These are phyloP conservation scores for Clarireedia sp. DNA, from an alignment of 2,329 filamentous ascomycete species.

Conservation along the genomic window DNA sequence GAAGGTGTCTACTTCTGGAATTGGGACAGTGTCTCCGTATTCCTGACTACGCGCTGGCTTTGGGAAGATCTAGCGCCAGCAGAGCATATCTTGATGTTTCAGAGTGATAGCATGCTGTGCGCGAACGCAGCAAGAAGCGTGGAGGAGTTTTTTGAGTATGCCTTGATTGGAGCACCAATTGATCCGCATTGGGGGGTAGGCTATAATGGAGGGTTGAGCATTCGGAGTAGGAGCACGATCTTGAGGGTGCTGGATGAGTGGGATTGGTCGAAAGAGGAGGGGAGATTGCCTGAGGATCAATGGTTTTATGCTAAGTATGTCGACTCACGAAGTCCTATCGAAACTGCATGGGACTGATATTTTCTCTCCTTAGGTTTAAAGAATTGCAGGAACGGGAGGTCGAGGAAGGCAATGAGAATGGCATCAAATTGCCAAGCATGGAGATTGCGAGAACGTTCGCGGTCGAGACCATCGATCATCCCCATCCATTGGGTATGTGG, in stretches of 20 bases:
- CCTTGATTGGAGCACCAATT: conserved; percentile 33
- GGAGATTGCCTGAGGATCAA: conserved; percentile 25
- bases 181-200: conserved; percentile 23
- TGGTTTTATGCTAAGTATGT: conserved; percentile 26
- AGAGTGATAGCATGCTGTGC: conserved; percentile 31
- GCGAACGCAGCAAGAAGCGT: conserved; percentile 28
- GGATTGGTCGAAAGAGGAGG: conserved; percentile 20
- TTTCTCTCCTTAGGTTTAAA: conserved; percentile 15
- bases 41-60: conserved; percentile 29
- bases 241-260: conserved; percentile 26
- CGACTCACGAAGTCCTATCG: background rate
- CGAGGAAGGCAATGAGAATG: conserved; percentile 17
- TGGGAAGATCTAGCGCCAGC: conserved; percentile 30
- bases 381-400: conserved; percentile 18
- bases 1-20: conserved; percentile 30
- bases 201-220: conserved; percentile 33
- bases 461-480: conserved; percentile 28
- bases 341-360: background rate
- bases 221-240: conserved; percentile 31
- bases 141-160: conserved; percentile 31
- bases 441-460: conserved; percentile 28
- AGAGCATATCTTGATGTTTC: conserved; percentile 30
- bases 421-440: conserved; percentile 25
- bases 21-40: conserved; percentile 31
- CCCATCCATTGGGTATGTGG: conserved; percentile 25